A percentile compares a stretch with the other conserved stretches of the same genome.
These are phyloP conservation scores for Septoria linicola DNA, from an alignment of 2,329 filamentous ascomycete species.

Conservation along the genomic window DNA sequence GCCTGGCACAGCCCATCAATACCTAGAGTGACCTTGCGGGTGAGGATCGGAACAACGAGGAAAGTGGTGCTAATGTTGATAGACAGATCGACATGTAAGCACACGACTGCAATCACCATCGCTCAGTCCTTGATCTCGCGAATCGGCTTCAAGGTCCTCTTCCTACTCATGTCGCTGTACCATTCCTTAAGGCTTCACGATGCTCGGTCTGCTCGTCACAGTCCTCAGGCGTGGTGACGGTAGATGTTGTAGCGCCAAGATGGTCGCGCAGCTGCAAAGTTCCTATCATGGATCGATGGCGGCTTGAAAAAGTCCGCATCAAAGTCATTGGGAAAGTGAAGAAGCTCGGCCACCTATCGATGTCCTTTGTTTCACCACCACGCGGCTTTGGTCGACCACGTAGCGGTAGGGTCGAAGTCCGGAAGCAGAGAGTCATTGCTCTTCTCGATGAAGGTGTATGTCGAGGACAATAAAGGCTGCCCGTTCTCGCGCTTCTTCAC, in stretches of 20 bases:
- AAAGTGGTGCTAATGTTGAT: neutral
- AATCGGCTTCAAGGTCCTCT: neutral
- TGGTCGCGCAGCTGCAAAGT: neutral
- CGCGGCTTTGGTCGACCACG: slow-evolving; percentile 4
- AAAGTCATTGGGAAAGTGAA: slow-evolving; percentile 45
- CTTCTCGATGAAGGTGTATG: neutral
- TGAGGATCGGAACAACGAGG: neutral
- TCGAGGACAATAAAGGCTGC: slow-evolving; percentile 1
- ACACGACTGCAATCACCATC: neutral
- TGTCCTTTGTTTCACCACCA: slow-evolving; percentile 52
- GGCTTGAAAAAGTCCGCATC: neutral
- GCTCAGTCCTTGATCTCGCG: neutral
- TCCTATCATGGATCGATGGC: neutral
- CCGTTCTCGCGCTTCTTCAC: neutral
- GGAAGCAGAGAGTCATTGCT: neutral
- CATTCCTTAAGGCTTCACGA: neutral
- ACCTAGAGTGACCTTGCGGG: too few species aligned
- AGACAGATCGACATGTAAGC: neutral
- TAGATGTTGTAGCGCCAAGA: slow-evolving; percentile 3
- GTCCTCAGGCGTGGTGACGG: too few species aligned
- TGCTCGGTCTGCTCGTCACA: neutral
- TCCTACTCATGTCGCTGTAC: neutral
- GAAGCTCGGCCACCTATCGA: slow-evolving; percentile 60
- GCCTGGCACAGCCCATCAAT: too few species aligned
- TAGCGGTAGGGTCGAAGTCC: slow-evolving; percentile 5